Percentiles rank a stretch among this genome's conserved stretches.
These are phyloP conservation scores for Arabidopsis suecica DNA, from an alignment of 345 rosid genomes.

Conservation along the genomic window DNA sequence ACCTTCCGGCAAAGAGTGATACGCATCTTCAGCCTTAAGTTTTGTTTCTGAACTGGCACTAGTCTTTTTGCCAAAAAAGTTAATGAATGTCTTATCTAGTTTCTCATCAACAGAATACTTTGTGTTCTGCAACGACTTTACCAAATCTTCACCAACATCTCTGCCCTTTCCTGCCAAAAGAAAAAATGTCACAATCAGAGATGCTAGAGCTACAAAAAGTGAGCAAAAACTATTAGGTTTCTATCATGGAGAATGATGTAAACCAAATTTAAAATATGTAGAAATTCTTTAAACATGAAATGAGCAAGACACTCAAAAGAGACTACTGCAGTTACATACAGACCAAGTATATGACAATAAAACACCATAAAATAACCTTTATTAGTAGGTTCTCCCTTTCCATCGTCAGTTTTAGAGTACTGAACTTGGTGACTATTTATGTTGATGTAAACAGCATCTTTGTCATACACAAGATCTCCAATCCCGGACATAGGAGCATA, in stretches of 20 bases:
- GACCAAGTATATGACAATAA: conserved; percentile 2
- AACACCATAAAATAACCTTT: conserved; percentile 59
- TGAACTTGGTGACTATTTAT: conserved; percentile 91
- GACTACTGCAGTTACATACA: conserved; percentile 12
- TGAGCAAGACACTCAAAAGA: conserved; percentile 1
- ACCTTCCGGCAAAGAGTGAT: conserved; percentile 38
- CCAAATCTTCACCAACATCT: conserved; percentile 85
- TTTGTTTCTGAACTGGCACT: conserved; percentile 46
- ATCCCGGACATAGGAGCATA: conserved; percentile 99
- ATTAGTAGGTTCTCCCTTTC: conserved; percentile 51
- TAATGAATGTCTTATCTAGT: conserved; percentile 75
- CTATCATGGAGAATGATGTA: conserved; percentile 24
- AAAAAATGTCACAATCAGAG: conserved; percentile 26
- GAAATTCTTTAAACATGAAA: conserved; percentile 7
- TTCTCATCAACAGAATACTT: conserved; percentile 89
- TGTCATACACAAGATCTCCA: conserved; percentile 93
- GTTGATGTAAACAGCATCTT: conserved; percentile 97
- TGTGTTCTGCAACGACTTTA: conserved; percentile 82
- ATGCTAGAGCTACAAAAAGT: conserved; percentile 11
- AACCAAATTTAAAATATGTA: conserved; percentile 7
- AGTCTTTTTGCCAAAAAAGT: conserved; percentile 61
- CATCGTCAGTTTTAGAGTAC: conserved; percentile 74
- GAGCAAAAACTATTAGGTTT: neutral
- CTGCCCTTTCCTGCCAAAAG: conserved; percentile 62
- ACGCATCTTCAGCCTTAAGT: conserved; percentile 43